Percentiles rank a stretch among this genome's conserved stretches.
Evolutionary conservation across 169 alveolate genomes (phyloP).

Genomic region (Plasmodium gallinaceum): DNA sequence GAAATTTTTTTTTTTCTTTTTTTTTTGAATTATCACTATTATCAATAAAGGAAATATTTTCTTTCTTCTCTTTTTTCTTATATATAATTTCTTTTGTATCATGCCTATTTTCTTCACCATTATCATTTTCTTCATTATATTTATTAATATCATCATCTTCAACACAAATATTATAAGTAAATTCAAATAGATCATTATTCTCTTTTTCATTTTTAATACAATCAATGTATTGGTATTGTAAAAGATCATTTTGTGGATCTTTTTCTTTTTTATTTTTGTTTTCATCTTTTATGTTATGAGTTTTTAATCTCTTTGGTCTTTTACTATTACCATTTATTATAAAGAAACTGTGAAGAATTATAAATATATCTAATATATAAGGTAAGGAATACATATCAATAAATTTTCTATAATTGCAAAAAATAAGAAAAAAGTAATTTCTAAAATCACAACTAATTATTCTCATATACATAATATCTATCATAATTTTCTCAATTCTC

Average conservation of each 20-base stretch:
- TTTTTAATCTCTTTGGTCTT: background rate
- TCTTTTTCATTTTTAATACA: background rate
- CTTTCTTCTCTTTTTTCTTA: too few relatives aligned
- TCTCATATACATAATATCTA: slow-evolving; percentile 54
- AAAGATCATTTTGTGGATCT: background rate
- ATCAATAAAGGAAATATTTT: too few relatives aligned
- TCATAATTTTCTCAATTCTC: slow-evolving; percentile 59
- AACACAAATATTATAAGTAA: background rate
- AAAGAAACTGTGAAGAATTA: slow-evolving; percentile 31
- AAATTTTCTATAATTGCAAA: slow-evolving; percentile 69
- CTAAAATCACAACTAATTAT: slow-evolving; percentile 69
- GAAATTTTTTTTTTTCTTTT: background rate
- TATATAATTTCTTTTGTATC: too few relatives aligned
- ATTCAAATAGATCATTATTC: background rate
- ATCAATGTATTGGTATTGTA: background rate
- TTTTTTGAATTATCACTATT: background rate
- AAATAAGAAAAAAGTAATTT: slow-evolving; percentile 39
- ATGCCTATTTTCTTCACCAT: background rate
- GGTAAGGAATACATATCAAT: slow-evolving; percentile 77
- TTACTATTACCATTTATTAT: slow-evolving; percentile 22
- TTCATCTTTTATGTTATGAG: background rate
- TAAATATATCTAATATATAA: slow-evolving; percentile 55
- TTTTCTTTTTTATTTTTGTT: background rate
- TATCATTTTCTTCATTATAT: background rate
- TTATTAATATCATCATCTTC: background rate